Percentiles rank a stretch among this genome's conserved stretches.
These are phyloP conservation scores for Neurospora intermedia DNA, from an alignment of 495 filamentous ascomycete species.

Conservation along the genomic window DNA sequence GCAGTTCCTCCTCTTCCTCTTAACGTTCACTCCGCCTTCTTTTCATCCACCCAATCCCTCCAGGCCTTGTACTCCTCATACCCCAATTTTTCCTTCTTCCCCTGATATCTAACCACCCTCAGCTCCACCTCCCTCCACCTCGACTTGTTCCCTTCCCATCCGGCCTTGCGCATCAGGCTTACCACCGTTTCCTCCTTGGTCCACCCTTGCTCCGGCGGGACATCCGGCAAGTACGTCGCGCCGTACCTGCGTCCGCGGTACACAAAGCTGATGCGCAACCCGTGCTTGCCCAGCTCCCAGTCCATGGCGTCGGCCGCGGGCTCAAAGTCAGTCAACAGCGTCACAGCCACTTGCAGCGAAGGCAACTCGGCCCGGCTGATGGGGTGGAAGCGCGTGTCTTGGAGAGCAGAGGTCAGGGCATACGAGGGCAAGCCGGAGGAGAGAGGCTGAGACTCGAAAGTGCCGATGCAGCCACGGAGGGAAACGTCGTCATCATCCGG, in stretches of 20 bases:
- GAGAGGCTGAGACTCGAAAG: slow-evolving; percentile 74
- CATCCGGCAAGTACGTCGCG: slow-evolving; percentile 87
- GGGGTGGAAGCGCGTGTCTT: slow-evolving; percentile 77
- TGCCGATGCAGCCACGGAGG: slow-evolving; percentile 92
- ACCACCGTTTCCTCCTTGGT: slow-evolving; percentile 84
- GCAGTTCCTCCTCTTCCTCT: neutral
- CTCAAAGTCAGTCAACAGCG: slow-evolving; percentile 68
- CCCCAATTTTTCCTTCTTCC: slow-evolving; percentile 54
- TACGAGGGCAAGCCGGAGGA: slow-evolving; percentile 64
- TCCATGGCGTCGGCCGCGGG: slow-evolving; percentile 61
- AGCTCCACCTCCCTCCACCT: slow-evolving; percentile 70
- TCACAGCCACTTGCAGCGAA: slow-evolving; percentile 56
- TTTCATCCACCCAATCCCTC: slow-evolving; percentile 55
- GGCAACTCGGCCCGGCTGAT: slow-evolving; percentile 59
- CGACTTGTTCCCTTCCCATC: slow-evolving; percentile 59
- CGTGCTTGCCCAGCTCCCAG: slow-evolving; percentile 80
- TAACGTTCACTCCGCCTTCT: slow-evolving; percentile 10
- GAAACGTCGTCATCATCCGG: slow-evolving; percentile 44
- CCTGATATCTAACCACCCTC: slow-evolving; percentile 70
- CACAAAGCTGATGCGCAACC: slow-evolving; percentile 65
- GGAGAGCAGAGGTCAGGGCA: slow-evolving; percentile 79
- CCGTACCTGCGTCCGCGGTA: slow-evolving; percentile 58
- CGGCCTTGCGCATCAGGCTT: slow-evolving; percentile 88
- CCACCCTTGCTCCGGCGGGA: slow-evolving; percentile 88
- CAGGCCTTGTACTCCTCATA: slow-evolving; percentile 69